Conservation (phyloP, 2,329 filamentous ascomycete genomes). For the Dactylellina drechsleri region DNA sequence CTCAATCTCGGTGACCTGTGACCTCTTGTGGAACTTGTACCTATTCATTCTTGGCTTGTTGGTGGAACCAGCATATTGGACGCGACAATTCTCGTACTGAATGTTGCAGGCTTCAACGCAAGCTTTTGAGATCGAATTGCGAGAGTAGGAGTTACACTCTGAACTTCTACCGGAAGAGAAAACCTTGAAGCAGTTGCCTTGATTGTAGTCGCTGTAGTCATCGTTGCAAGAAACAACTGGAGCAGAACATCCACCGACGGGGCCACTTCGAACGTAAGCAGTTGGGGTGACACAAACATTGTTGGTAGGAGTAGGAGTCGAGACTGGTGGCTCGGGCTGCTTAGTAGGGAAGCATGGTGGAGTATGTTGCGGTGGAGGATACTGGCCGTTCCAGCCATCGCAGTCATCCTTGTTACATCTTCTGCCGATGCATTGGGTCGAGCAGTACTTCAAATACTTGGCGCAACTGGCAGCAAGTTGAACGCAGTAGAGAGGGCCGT, state of each 20-base stretch:
- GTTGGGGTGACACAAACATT: conserved; percentile 43
- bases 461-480: conserved; percentile 26
- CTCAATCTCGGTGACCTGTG: conserved; percentile 4
- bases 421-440: conserved; percentile 28
- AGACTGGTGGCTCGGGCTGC: conserved; percentile 26
- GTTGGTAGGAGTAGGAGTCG: conserved; percentile 33
- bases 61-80: conserved; percentile 47
- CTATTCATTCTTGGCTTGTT: conserved; percentile 51
- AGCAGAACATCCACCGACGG: conserved; percentile 38
- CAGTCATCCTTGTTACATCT: conserved; percentile 52
- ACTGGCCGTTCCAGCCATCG: conserved; percentile 43
- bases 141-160: conserved; percentile 35
- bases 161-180: conserved; percentile 32
- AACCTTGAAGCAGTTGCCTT: conserved; percentile 47
- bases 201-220: conserved; percentile 25
- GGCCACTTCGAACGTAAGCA: conserved; percentile 22
- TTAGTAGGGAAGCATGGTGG: conserved; percentile 35
- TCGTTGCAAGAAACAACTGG: conserved; percentile 52
- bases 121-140: conserved; percentile 20
- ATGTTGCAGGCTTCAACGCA: conserved; percentile 50
- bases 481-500: background rate
- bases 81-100: conserved; percentile 52
- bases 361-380: conserved; percentile 38
- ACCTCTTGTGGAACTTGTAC: conserved; percentile 35
- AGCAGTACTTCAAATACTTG: conserved; percentile 46